Evolutionary conservation across 495 filamentous ascomycete genomes (phyloP).

Genomic region (Neurospora sp.): DNA sequence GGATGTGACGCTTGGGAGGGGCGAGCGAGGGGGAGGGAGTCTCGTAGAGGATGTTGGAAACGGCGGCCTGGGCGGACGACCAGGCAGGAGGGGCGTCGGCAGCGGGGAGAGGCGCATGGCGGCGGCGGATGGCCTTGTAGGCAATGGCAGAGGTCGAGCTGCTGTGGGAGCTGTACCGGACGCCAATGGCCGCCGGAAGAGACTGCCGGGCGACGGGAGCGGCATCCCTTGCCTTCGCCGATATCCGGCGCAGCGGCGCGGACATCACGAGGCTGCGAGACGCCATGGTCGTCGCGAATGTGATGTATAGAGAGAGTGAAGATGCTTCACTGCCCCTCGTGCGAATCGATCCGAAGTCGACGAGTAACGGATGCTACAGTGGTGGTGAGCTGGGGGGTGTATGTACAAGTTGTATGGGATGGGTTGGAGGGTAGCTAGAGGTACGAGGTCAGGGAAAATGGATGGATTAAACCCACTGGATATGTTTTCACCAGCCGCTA

Average conservation of each 20-base stretch:
- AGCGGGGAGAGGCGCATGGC: conserved; percentile 72
- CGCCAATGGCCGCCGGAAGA: conserved; percentile 7
- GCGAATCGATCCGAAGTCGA: background rate
- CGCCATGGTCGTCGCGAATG: conserved; percentile 27
- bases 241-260: conserved; percentile 25
- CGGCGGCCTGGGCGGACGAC: conserved; percentile 81
- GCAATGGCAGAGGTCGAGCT: conserved; percentile 87
- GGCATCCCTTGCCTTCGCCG: conserved; percentile 11
- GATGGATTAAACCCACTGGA: background rate
- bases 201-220: background rate
- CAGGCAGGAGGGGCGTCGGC: conserved; percentile 66
- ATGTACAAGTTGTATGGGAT: background rate
- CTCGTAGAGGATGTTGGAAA: conserved; percentile 97
- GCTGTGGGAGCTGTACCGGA: conserved; percentile 24
- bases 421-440: background rate
- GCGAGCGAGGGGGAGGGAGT: conserved; percentile 74
- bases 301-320: conserved; percentile 8
- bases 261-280: conserved; percentile 28
- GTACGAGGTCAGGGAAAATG: background rate
- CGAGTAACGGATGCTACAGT: background rate
- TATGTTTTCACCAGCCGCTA: background rate
- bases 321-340: background rate
- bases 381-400: background rate
- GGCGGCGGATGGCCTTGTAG: conserved; percentile 94
- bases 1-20: conserved; percentile 85